These are phyloP conservation scores for Mycogone perniciosa DNA, from an alignment of 2,329 filamentous ascomycete genomes.

Conservation along the genomic window DNA sequence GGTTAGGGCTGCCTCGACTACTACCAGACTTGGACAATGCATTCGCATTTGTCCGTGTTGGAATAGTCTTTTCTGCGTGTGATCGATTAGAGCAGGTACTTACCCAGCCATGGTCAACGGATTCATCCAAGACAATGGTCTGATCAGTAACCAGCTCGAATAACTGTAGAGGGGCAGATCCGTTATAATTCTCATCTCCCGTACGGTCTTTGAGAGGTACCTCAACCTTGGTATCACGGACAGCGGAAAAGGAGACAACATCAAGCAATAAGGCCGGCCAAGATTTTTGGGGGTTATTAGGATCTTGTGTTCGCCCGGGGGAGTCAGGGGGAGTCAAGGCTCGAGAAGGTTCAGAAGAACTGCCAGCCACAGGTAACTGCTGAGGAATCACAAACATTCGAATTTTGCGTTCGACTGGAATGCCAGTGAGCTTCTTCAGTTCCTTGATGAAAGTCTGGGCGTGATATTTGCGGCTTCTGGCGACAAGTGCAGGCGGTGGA, in stretches of 20 bases:
- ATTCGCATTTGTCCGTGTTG: slow-evolving; percentile 23
- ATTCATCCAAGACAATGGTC: slow-evolving; percentile 78
- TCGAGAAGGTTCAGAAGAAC: slow-evolving; percentile 28
- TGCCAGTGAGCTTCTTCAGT: slow-evolving; percentile 61
- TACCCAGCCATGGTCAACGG: slow-evolving; percentile 55
- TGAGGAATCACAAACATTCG: slow-evolving; percentile 63
- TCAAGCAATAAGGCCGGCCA: slow-evolving; percentile 41
- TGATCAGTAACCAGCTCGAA: slow-evolving; percentile 66
- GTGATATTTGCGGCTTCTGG: slow-evolving; percentile 63
- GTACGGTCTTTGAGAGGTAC: slow-evolving; percentile 55
- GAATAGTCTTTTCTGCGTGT: slow-evolving; percentile 31
- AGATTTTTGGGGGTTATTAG: slow-evolving; percentile 21
- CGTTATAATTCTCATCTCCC: slow-evolving; percentile 69
- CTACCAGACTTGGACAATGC: slow-evolving; percentile 37
- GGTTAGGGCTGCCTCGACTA: slow-evolving; percentile 60
- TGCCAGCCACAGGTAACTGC: slow-evolving; percentile 31
- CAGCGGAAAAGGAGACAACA: slow-evolving; percentile 46
- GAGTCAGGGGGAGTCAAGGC: slow-evolving; percentile 36
- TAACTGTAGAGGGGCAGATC: slow-evolving; percentile 57
- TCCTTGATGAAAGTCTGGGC: slow-evolving; percentile 71
- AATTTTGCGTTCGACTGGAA: slow-evolving; percentile 66
- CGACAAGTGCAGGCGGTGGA: slow-evolving; percentile 56
- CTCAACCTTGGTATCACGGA: slow-evolving; percentile 21
- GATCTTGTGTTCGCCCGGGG: slow-evolving; percentile 24
- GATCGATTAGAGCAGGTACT: slow-evolving; percentile 39